Percentiles rank a stretch among this genome's conserved stretches.
phyloP scores from a whole-genome alignment of 306 rosid species.

The Prunus mume region DNA sequence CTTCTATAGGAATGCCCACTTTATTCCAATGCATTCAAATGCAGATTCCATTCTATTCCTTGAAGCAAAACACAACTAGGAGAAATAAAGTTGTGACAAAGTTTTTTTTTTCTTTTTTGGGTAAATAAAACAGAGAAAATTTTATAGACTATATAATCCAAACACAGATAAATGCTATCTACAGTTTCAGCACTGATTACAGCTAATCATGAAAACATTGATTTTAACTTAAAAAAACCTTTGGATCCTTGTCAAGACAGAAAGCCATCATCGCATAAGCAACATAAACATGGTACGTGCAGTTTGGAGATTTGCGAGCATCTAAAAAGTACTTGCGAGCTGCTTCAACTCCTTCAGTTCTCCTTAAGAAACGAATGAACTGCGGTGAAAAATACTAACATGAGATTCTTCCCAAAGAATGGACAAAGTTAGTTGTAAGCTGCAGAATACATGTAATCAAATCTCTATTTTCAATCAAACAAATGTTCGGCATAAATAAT shows the following conservation, averaged over 20 bases:
- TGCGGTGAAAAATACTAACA: slow-evolving; percentile 48
- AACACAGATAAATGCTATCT: slow-evolving; percentile 11
- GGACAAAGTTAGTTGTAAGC: not conserved
- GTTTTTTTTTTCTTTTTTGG: not conserved
- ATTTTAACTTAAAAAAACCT: slow-evolving; percentile 42
- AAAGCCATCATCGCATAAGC: slow-evolving; percentile 92
- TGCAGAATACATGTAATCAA: not conserved
- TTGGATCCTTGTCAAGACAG: slow-evolving; percentile 95
- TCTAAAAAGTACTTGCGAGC: slow-evolving; percentile 92
- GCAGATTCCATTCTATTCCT: not conserved
- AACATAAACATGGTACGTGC: slow-evolving; percentile 91
- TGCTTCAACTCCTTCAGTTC: slow-evolving; percentile 97
- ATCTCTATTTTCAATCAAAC: not conserved
- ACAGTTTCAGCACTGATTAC: not conserved
- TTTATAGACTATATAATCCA: slow-evolving; percentile 23
- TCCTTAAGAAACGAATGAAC: slow-evolving; percentile 89
- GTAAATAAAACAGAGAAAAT: not conserved
- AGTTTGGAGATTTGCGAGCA: slow-evolving; percentile 82
- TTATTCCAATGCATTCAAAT: not conserved
- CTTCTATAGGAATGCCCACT: not conserved
- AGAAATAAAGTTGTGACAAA: not conserved
- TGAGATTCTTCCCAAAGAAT: slow-evolving; percentile 16
- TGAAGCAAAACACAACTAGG: not conserved
- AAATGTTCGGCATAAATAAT: no score
- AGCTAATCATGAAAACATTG: slow-evolving; percentile 7